Evolutionary conservation across 805 yeast species (phyloP).

Genomic region (Candida sakaeoensis): DNA sequence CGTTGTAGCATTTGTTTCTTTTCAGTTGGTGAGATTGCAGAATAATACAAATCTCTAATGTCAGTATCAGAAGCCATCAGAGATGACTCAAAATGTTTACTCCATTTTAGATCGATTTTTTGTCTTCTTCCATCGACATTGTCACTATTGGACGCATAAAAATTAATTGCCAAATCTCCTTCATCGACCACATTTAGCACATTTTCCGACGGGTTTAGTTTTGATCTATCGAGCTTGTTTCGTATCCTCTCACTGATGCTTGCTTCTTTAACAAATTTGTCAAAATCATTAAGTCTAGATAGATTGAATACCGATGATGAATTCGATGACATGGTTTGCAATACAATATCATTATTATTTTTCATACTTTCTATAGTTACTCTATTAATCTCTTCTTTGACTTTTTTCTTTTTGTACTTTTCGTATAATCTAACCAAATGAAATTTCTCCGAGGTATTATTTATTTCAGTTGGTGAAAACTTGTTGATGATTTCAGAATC

Average conservation of each 20-base stretch:
- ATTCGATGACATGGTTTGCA: conserved; percentile 11
- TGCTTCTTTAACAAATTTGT: conserved; percentile 29
- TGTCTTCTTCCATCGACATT: conserved; percentile 9
- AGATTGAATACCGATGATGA: conserved; percentile 25
- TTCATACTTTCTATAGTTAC: conserved; percentile 9
- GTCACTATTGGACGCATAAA: conserved; percentile 19
- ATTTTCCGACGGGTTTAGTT: conserved; percentile 12
- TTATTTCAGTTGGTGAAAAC: conserved; percentile 13
- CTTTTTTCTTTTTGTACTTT: conserved; percentile 12
- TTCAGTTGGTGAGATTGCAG: conserved; percentile 8
- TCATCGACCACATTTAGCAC: conserved; percentile 23
- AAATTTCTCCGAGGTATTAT: conserved; percentile 15
- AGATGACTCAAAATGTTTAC: neutral
- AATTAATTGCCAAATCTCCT: conserved; percentile 24
- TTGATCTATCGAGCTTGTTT: conserved; percentile 13
- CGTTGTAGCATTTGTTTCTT: conserved; percentile 41
- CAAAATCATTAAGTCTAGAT: conserved; percentile 32
- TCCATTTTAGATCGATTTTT: neutral
- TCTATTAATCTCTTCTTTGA: conserved; percentile 4
- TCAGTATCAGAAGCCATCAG: conserved; percentile 5
- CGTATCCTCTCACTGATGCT: conserved; percentile 31
- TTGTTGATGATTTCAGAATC: conserved; percentile 24
- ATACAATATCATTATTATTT: conserved; percentile 14
- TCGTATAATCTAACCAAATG: conserved; percentile 25
- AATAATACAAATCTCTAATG: conserved; percentile 11